These are phyloP conservation scores for Metarhizium robertsii DNA, from an alignment of 2,329 filamentous ascomycete species.

Conservation along the genomic window DNA sequence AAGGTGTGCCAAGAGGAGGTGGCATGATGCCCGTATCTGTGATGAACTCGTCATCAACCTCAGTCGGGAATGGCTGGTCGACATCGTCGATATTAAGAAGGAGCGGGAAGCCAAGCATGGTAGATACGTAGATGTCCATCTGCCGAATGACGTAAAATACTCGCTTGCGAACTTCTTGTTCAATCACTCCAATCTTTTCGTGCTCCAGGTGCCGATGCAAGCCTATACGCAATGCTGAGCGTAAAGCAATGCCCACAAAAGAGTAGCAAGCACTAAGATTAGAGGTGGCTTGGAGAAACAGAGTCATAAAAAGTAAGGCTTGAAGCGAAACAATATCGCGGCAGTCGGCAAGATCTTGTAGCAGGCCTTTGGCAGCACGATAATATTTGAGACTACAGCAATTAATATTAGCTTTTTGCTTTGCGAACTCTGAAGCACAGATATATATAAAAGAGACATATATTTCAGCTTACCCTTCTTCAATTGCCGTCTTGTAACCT, in stretches of 20 bases:
- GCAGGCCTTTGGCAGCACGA: conserved; percentile 53
- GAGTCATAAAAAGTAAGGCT: conserved; percentile 67
- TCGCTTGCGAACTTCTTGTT: conserved; percentile 53
- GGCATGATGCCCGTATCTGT: conserved; percentile 46
- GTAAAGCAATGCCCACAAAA: conserved; percentile 68
- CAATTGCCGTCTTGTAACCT: conserved; percentile 40
- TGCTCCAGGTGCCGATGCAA: conserved; percentile 65
- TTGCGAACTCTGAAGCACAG: conserved; percentile 7
- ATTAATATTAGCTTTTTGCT: conserved; percentile 9
- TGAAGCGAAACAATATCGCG: conserved; percentile 67
- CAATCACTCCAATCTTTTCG: conserved; percentile 51
- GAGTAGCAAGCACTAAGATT: conserved; percentile 73
- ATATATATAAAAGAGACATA: background rate
- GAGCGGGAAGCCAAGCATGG: conserved; percentile 56
- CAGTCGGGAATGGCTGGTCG: conserved; percentile 54
- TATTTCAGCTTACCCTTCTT: conserved; percentile 42
- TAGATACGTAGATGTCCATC: conserved; percentile 62
- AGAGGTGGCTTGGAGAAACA: conserved; percentile 72
- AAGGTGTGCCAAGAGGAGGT: conserved; percentile 46
- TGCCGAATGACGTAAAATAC: conserved; percentile 61
- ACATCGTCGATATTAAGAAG: conserved; percentile 56
- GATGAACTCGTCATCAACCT: conserved; percentile 60
- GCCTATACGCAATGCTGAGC: conserved; percentile 68
- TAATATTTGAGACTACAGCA: conserved; percentile 61
- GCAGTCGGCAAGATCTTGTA: conserved; percentile 59